Conservation (phyloP, 176 grass and related monocot genomes). For the Hordeum vulgare region MorexV3_pseudomolecules_assembly NC_058524.1:273928772-273929271, state of each 20-base stretch:
- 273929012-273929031: not conserved
- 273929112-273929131: too few species aligned
- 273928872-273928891: too few species aligned
- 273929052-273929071: not conserved
- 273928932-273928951: not conserved
- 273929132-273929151: too few species aligned
- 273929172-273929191: too few species aligned
- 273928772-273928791: not conserved
- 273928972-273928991: not conserved
- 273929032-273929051: not conserved
- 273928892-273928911: not conserved
- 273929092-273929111: too few species aligned
- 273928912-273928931: slow-evolving; percentile 7
- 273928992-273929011: not conserved
- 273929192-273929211: too few species aligned
- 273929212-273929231: too few species aligned
- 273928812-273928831: not conserved
- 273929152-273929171: too few species aligned
- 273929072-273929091: too few species aligned
- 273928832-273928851: not conserved
- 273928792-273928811: not conserved
- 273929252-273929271: too few species aligned
- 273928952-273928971: not conserved
- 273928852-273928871: not conserved
- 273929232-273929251: too few species aligned